These are phyloP conservation scores for Smittium culicis DNA, from an alignment of 371 early-diverging fungal species.

Conservation along the genomic window DNA sequence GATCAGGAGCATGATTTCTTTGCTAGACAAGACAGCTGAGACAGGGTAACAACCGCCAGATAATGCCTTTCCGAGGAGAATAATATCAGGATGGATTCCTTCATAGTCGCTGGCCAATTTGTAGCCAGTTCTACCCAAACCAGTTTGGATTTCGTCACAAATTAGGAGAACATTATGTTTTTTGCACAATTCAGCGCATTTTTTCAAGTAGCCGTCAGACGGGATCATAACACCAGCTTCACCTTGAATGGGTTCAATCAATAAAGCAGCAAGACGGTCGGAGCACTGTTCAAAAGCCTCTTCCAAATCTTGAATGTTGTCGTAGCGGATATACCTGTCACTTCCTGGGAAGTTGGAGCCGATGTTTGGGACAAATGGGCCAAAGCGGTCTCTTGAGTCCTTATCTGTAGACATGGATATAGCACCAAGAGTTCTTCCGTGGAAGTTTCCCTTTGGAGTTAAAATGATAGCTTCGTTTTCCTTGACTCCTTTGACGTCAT, in stretches of 20 bases:
- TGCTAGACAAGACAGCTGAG: slow-evolving; percentile 75
- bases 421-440: slow-evolving; percentile 90
- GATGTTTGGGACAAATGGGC: slow-evolving; percentile 82
- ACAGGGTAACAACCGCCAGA: slow-evolving; percentile 93
- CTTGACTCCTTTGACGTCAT: slow-evolving; percentile 76
- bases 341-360: slow-evolving; percentile 63
- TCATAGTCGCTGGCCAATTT: slow-evolving; percentile 87
- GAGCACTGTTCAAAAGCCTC: slow-evolving; percentile 68
- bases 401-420: slow-evolving; percentile 93
- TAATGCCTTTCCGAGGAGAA: slow-evolving; percentile 91
- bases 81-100: slow-evolving; percentile 76
- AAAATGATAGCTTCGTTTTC: slow-evolving; percentile 72
- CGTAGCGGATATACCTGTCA: slow-evolving; percentile 56
- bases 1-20: slow-evolving; percentile 84
- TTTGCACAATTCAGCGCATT: slow-evolving; percentile 76
- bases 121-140: slow-evolving; percentile 87
- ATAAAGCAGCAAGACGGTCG: slow-evolving; percentile 71
- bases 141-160: slow-evolving; percentile 97
- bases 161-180: slow-evolving; percentile 93
- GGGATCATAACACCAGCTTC: slow-evolving; percentile 95
- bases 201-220: slow-evolving; percentile 77
- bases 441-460: slow-evolving; percentile 83
- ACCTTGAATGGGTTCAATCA: slow-evolving; percentile 97
- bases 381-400: slow-evolving; percentile 70
- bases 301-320: slow-evolving; percentile 75